These are phyloP conservation scores for Neofusicoccum umdonicola DNA, from an alignment of 2,329 filamentous ascomycete genomes.

Conservation along the genomic window DNA sequence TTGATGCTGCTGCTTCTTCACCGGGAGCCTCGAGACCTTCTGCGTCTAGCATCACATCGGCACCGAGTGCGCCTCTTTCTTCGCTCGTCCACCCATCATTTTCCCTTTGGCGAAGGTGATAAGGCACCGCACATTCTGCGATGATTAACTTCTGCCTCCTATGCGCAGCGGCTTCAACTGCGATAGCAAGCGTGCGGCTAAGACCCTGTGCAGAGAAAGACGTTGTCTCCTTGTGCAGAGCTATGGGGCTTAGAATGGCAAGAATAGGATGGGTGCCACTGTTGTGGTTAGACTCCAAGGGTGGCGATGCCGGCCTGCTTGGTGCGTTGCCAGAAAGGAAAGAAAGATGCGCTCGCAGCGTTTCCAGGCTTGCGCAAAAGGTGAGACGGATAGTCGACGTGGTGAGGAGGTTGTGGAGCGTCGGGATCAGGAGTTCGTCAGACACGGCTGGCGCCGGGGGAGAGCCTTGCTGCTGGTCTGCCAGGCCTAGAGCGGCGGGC, in stretches of 20 bases:
- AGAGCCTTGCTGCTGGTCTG: neutral
- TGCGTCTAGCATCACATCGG: slow-evolving; percentile 51
- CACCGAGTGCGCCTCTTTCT: slow-evolving; percentile 45
- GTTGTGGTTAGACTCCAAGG: slow-evolving; percentile 15
- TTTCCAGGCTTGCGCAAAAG: slow-evolving; percentile 73
- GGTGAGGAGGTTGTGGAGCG: slow-evolving; percentile 66
- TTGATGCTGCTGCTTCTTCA: slow-evolving; percentile 43
- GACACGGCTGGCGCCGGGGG: slow-evolving; percentile 20
- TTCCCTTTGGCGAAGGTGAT: neutral
- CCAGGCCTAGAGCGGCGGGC: neutral
- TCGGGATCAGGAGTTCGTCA: slow-evolving; percentile 55
- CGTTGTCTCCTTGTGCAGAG: slow-evolving; percentile 64
- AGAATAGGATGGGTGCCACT: slow-evolving; percentile 31
- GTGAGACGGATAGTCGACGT: slow-evolving; percentile 67
- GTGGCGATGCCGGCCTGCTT: neutral
- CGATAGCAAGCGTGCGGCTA: slow-evolving; percentile 57
- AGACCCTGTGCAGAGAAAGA: slow-evolving; percentile 77
- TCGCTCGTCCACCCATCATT: slow-evolving; percentile 49
- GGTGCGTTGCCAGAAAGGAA: slow-evolving; percentile 29
- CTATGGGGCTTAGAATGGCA: slow-evolving; percentile 64
- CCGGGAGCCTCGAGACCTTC: slow-evolving; percentile 47
- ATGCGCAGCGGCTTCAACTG: slow-evolving; percentile 59
- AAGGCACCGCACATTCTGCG: slow-evolving; percentile 36
- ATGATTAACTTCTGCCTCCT: slow-evolving; percentile 39
- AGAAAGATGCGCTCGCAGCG: slow-evolving; percentile 73